Conservation (phyloP, 768 basidiomycete genomes). For the Agaricus sinodeliciosus region DNA sequence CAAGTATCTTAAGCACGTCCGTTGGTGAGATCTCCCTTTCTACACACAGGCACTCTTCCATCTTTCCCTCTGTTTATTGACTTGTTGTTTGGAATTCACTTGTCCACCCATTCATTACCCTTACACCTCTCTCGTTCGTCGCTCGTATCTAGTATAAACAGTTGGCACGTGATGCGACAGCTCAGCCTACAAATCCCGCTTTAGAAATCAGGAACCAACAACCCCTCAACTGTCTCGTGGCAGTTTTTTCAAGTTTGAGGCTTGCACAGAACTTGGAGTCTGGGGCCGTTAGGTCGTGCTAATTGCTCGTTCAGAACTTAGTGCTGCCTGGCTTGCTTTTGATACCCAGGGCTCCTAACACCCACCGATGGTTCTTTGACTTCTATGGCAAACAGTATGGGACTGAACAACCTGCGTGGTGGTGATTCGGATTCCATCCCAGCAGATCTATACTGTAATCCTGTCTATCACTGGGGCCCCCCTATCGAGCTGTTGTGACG, state of each 20-base stretch:
- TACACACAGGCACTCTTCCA: too few relatives aligned
- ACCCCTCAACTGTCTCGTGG: slow-evolving; percentile 55
- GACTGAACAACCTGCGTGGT: too few relatives aligned
- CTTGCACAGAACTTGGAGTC: slow-evolving; percentile 15
- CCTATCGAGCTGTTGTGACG: slow-evolving; percentile 2
- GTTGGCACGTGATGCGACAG: too few relatives aligned
- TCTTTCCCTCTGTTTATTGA: too few relatives aligned
- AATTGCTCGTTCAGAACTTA: slow-evolving; percentile 18
- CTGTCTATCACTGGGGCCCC: neutral
- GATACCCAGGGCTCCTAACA: slow-evolving; percentile 46
- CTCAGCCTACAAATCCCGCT: too few relatives aligned
- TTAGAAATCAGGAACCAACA: slow-evolving; percentile 38
- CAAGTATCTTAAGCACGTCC: too few relatives aligned
- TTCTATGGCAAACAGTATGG: too few relatives aligned
- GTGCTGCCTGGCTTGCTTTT: slow-evolving; percentile 59
- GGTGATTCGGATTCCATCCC: slow-evolving; percentile 77
- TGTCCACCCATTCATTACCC: too few relatives aligned
- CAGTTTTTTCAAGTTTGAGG: slow-evolving; percentile 64
- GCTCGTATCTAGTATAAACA: too few relatives aligned
- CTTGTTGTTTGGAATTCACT: too few relatives aligned
- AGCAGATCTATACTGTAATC: slow-evolving; percentile 37
- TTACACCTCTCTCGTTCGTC: too few relatives aligned
- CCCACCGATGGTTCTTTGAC: slow-evolving; percentile 68
- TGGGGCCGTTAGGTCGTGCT: neutral
- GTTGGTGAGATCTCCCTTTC: too few relatives aligned